Evolutionary conservation across 2,329 filamentous ascomycete genomes (phyloP).

Genomic region (Botrytis squamosa): DNA sequence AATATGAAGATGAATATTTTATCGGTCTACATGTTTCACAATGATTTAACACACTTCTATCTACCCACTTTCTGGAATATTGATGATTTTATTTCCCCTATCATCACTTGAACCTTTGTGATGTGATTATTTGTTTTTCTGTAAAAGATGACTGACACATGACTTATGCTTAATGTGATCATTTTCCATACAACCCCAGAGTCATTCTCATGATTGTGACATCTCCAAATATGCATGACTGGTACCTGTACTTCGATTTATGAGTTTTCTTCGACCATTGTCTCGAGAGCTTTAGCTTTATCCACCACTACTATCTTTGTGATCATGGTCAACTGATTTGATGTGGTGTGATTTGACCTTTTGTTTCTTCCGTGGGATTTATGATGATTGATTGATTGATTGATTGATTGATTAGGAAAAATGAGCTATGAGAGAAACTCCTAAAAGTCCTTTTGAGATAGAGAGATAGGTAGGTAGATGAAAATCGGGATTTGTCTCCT

Average conservation of each 20-base stretch:
- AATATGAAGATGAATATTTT: conserved; percentile 10
- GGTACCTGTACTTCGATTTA: neutral
- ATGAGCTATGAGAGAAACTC: neutral
- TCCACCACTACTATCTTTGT: neutral
- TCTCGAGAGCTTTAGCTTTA: neutral
- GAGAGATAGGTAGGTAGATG: too few species aligned
- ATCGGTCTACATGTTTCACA: conserved; percentile 3
- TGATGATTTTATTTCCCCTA: neutral
- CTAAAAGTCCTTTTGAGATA: neutral
- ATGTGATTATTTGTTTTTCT: neutral
- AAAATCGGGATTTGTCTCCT: neutral
- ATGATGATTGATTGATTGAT: too few species aligned
- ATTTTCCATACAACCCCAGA: neutral
- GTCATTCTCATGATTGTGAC: neutral
- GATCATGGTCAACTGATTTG: neutral
- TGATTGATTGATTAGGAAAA: neutral
- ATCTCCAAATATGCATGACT: neutral
- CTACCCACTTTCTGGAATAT: neutral
- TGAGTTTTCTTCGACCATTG: neutral
- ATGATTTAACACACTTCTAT: neutral
- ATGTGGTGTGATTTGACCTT: neutral
- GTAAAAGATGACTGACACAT: neutral
- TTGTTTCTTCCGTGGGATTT: neutral
- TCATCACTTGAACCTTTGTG: too few species aligned
- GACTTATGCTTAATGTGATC: neutral